Evolutionary conservation across 108 stramenopile species (phyloP), one percentile per base, ranked within the genome.

Genomic region (Nitzschia putrida): DNA sequence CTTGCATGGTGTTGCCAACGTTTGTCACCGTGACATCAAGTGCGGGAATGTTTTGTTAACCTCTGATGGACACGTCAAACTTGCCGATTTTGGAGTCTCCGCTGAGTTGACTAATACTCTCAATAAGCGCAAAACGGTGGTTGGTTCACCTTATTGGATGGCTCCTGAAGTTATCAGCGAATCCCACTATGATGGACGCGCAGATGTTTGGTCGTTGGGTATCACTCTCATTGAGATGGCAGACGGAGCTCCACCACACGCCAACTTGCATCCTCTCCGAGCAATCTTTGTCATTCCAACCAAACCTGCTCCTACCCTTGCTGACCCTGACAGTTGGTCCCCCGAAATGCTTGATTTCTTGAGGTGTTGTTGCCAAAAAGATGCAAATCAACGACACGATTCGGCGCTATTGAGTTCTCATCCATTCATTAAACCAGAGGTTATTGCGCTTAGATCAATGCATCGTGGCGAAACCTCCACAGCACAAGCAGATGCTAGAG

Each of bases 71-170:
- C 80, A 88, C 54, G 96, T 95, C 67, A 96, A 96, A 69, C 80
- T 97, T 6, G 94, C 94, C 9, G 96, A 96, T 80, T 97, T 97
- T 79, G 96, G 95, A 41, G 96, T 97, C 9, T 85, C 87, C 25
- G 95, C 96, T 4, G 90, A 95, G 66, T 76, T 99, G 65, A 96
- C 86, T 10, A 92, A 97, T 73, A 97, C 96, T 21, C 58, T 95
- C 16, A 97, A 94, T 66, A 98, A 98, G 74, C 87, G 97, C 38
- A 93, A 95, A 71, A 98, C 97, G 16, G 93, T 98, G 42, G 97
- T 98, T 8, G 99, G 99, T 20, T 91, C 94, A 53, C 99, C 99
- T 7, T 99, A 95, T 83, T 99, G 98, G 98, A 99, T 99, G 96
- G 98, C 97, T 1, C 98, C 98, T 0, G 98, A 96, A 59, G 94